Evolutionary conservation across 345 rosid genomes (phyloP).

Genomic region (Boechera divaricarpa): DNA sequence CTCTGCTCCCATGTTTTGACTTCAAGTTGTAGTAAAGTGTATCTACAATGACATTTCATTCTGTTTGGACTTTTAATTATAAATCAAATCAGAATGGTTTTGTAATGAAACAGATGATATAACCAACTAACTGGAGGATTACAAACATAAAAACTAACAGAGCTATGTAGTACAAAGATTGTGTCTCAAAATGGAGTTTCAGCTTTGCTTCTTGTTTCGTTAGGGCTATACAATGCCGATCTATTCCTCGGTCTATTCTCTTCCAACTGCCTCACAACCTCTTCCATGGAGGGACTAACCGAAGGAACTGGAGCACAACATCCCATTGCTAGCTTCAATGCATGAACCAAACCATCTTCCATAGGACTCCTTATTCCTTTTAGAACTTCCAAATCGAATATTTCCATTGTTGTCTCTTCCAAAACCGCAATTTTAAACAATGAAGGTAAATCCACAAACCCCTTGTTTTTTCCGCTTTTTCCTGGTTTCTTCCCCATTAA

Average conservation of each 20-base stretch:
- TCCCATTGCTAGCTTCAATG: conserved; percentile 88
- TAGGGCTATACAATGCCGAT: conserved; percentile 78
- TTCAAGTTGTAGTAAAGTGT: not conserved
- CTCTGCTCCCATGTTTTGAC: conserved; percentile 28
- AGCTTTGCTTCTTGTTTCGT: not conserved
- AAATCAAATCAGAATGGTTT: conserved; percentile 15
- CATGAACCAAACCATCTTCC: conserved; percentile 85
- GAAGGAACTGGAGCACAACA: conserved; percentile 78
- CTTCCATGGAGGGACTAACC: conserved; percentile 64
- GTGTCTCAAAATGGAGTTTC: not conserved
- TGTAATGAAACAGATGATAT: not conserved
- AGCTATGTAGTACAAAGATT: not conserved
- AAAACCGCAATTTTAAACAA: conserved; percentile 79
- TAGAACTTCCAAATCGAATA: conserved; percentile 69
- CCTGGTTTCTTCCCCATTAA: conserved; percentile 83
- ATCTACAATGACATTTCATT: not conserved
- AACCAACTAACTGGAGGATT: not conserved
- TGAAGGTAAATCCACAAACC: conserved; percentile 66
- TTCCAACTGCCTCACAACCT: conserved; percentile 82
- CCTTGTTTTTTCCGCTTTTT: conserved; percentile 57
- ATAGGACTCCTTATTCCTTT: conserved; percentile 80
- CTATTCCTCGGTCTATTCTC: conserved; percentile 78
- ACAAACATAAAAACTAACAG: not conserved
- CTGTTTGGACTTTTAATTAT: not conserved
- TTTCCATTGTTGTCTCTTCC: conserved; percentile 85